Evolutionary conservation across 306 rosid genomes (phyloP), one percentile per base, ranked within the genome.

Genomic region (Trifolium repens): DNA sequence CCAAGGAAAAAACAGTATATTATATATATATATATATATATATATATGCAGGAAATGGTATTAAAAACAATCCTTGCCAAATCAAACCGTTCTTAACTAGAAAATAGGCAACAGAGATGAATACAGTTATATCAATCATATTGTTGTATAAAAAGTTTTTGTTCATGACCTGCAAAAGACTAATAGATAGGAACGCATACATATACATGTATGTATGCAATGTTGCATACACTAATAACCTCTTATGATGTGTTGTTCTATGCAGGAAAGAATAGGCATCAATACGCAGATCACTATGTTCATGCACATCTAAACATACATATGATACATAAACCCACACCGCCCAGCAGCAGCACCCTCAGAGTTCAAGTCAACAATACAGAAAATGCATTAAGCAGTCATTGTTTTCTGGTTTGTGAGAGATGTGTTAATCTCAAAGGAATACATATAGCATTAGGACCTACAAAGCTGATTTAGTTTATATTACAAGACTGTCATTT

Each of bases 141-240:
- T 30, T 2, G 34, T 3, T 30, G 34, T 30, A 30, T 1, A 30
- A 30, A 30, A 30, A 30, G 34, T 3, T 30, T 14, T 49, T 40
- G 71, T 30, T 67, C 16, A 66, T 58, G 72, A 69, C 67, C 60
- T 9, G 70, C 69, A 68, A 44, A 46, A 53, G 40, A 52, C 50
- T 37, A 76, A 7, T 60, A 69, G 61, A 15, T 67, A 26, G 79
- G 61, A 47, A 39, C 37, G 73, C 43, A 54, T 14, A 43, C 15
- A n/a, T n/a, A n/a, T n/a, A n/a, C n/a, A n/a, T n/a, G n/a, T n/a
- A 19, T 17, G 53, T 35, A 12, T 52, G 58, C 58, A 52, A 52
- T 8, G 11, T 52, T 52, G 73, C 35, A 54, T 14, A 32, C 27
- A 66, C 10, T 52, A 7, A 16, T 7, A 52, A 52, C 26, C 24